A percentile compares a stretch with the other conserved stretches of the same genome.
Evolutionary conservation across 495 filamentous ascomycete species (phyloP).

Genomic region (Neurospora sp.): DNA sequence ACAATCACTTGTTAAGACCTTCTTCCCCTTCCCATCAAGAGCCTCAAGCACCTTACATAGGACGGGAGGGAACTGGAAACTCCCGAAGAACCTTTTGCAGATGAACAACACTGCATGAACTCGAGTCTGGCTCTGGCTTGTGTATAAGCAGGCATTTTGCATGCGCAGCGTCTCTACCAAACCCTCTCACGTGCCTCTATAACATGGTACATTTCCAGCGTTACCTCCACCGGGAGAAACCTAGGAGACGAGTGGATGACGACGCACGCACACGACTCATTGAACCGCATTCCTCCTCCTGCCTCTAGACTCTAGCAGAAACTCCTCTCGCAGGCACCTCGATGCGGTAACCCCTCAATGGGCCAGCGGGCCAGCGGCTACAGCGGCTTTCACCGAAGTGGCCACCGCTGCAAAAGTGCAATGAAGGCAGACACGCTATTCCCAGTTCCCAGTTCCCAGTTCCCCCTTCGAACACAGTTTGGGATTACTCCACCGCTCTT

Average conservation of each 20-base stretch:
- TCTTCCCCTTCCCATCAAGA: too few relatives aligned
- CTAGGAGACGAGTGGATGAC: background rate
- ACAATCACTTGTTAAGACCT: too few relatives aligned
- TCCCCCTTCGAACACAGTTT: background rate
- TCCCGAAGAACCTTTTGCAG: background rate
- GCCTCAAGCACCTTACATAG: too few relatives aligned
- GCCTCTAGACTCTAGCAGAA: background rate
- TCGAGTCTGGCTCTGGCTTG: background rate
- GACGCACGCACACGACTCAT: background rate
- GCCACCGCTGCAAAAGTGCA: background rate
- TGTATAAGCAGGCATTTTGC: background rate
- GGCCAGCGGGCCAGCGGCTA: background rate
- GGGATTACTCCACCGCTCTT: background rate
- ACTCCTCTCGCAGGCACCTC: background rate
- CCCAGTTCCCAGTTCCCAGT: background rate
- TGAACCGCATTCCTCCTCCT: background rate
- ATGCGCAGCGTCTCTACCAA: background rate
- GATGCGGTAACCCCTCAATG: background rate
- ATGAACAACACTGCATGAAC: background rate
- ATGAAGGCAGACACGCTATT: background rate
- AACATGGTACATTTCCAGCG: background rate
- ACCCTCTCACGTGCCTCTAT: background rate
- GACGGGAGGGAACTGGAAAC: too few relatives aligned
- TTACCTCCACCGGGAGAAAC: background rate
- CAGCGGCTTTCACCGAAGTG: background rate